Base-by-base conservation (phyloP, 2,329 filamentous ascomycete genomes). In the Penicillium sp. region DNA sequence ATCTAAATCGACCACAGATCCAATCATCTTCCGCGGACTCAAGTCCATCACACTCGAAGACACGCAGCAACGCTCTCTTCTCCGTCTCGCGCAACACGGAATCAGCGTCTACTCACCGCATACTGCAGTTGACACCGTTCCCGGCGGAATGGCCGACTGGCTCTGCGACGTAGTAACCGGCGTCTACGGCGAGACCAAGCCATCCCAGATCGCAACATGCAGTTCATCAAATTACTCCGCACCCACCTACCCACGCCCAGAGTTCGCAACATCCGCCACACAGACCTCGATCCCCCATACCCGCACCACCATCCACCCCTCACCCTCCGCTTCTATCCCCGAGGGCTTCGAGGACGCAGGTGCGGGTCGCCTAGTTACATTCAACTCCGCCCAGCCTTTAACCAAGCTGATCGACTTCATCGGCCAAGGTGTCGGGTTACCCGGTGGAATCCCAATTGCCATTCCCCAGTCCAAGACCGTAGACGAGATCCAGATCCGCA, bases 21-120 rank as follows among this genome's bases (percentile, higher is more conserved):
- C 94, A 21, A 94, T 97, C 70, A 97, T 99, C 69, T 99, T 99
- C 79, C 85, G 89, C 45, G 89, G 89, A 48, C 81, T 99, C 62
- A 99, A 96, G 75, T 87, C 89, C 59, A 78, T 99, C 68, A 95
- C 90, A 31, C 82, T 91, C 44, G 81, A 81, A 56, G 89, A 99
- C 68, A 83, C 90, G 9, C 94, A 97, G 71, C 94, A 99, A 70
- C 82, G 86, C 41, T 89, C 89, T 6, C 83, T 99, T 29, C 80
- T 99, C 4, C 83, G 87, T 42, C 82, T 99, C 12, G 88, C 87
- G 43, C 88, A 89, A 58, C 85, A 89, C 70, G 92, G 93, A 33
- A 90, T 99, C 65, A 95, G 91, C 59, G 91, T 99, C 51, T 99
- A 97, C 78, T 91, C 88, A 60, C 94, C 94, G 0, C 94, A 99